These are phyloP conservation scores for Lachnellula subtilissima DNA, from an alignment of 2,329 filamentous ascomycete species.

Conservation along the genomic window DNA sequence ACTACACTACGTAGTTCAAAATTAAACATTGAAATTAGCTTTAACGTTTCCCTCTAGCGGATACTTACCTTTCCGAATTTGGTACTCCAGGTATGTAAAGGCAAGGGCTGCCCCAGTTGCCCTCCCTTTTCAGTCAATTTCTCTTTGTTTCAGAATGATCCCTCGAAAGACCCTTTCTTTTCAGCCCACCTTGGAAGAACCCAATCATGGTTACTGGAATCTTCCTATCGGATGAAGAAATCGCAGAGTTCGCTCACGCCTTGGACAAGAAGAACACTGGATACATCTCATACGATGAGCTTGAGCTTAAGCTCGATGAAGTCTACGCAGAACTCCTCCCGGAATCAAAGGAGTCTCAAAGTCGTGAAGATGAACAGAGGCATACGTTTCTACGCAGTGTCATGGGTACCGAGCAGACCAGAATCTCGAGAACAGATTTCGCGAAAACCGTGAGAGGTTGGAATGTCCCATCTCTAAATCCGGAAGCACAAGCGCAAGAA, in stretches of 20 bases:
- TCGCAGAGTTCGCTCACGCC: conserved; percentile 47
- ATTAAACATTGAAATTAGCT: too few species aligned
- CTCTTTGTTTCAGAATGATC: neutral
- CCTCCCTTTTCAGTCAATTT: neutral
- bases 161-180: neutral
- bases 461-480: conserved; percentile 45
- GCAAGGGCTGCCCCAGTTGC: too few species aligned
- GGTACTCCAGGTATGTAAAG: too few species aligned
- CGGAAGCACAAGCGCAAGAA: conserved; percentile 43
- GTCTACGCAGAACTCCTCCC: conserved; percentile 48
- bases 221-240: conserved; percentile 42
- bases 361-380: conserved; percentile 36
- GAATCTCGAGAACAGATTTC: conserved; percentile 45
- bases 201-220: neutral
- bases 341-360: conserved; percentile 39
- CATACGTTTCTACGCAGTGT: conserved; percentile 49
- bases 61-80: neutral
- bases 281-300: conserved; percentile 46
- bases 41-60: neutral
- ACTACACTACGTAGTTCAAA: too few species aligned
- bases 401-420: conserved; percentile 39
- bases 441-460: conserved; percentile 39
- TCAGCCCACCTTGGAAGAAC: neutral
- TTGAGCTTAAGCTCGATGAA: conserved; percentile 49
- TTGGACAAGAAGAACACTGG: conserved; percentile 49